Evolutionary conservation across 306 rosid species (phyloP), one percentile per base, ranked within the genome.

Genomic region (Bauhinia variegata): DNA sequence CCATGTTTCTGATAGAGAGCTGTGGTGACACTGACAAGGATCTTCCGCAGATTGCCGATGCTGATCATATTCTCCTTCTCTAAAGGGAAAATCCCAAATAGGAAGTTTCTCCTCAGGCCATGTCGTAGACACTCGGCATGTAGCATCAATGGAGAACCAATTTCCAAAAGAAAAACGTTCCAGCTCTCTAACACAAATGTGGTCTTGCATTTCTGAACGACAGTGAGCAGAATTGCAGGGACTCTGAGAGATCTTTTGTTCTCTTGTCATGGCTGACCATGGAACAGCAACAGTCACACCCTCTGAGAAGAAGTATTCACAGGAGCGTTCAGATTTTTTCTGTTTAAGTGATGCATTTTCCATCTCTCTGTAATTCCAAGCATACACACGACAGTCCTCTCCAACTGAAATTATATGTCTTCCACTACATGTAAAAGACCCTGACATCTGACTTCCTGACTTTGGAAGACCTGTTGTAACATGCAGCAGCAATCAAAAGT

Each of bases 51-150:
- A 37, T 8, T 47, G 47, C 7, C 75, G 67, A 31, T 62, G 8
- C 9, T 36, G 41, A 36, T 5, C 28, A 68, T 59, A 38, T 67
- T 80, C 88, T 19, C 63, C 76, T 33, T 69, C 83, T 9, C 57
- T 18, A 55, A 63, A 54, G 16, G 83, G 81, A 44, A 68, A 54
- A 54, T 75, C 83, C 76, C 87, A 84, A 2, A 41, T 44, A 4
- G 96, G 89, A 59, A 90, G 96, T 68, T 86, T 84, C 86, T 93
- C 98, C 59, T 88, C 95, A 0, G 97, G 98, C 98, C 97, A 89
- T 19, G 96, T 93, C 63, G 77, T 80, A 3, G 96, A 81, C 4
- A 88, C 82, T 15, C 82, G 78, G 80, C 84, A 78, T 1, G 83
- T 5, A 12, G 80, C 82, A 30, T 93, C 91, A 14, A 73, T 54